These are phyloP conservation scores for Cladosporium oxysporum DNA, from an alignment of 2,329 filamentous ascomycete species.

Conservation along the genomic window DNA sequence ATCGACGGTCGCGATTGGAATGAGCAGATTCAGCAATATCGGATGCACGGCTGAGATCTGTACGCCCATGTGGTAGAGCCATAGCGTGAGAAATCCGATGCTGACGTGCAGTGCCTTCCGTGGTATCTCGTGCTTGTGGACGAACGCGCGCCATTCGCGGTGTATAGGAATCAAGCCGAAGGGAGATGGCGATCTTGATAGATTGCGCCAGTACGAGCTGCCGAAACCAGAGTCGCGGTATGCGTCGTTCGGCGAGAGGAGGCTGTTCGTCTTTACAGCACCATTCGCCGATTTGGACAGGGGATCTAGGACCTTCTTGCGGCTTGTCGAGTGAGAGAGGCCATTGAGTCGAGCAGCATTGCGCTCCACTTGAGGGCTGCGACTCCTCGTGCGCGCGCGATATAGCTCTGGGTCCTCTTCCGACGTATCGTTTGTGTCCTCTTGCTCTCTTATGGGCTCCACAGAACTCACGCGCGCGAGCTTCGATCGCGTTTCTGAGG, in stretches of 20 bases:
- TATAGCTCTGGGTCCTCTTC: conserved; percentile 53
- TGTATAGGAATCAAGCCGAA: conserved; percentile 95
- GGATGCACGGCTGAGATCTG: conserved; percentile 80
- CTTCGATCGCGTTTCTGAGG: conserved; percentile 76
- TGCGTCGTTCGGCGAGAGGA: conserved; percentile 36
- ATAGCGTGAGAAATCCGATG: conserved; percentile 90
- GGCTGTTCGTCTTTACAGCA: conserved; percentile 27
- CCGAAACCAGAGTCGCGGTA: conserved; percentile 56
- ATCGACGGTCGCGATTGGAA: conserved; percentile 83
- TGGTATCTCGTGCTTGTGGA: conserved; percentile 93
- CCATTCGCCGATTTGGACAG: conserved; percentile 25
- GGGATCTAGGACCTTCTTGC: conserved; percentile 38
- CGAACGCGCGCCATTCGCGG: conserved; percentile 83
- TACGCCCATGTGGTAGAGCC: conserved; percentile 77
- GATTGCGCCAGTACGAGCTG: conserved; percentile 79
- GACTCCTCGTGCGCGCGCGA: conserved; percentile 68
- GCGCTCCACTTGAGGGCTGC: conserved; percentile 60
- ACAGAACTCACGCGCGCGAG: conserved; percentile 61
- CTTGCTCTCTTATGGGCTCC: conserved; percentile 62
- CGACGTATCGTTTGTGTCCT: conserved; percentile 27
- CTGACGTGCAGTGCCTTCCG: conserved; percentile 92
- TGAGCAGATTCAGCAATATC: conserved; percentile 74
- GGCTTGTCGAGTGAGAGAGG: conserved; percentile 25
- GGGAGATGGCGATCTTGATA: conserved; percentile 89
- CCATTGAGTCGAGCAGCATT: conserved; percentile 28